Evolutionary conservation across 305 asterid genomes (phyloP).

Genomic region (Fraxinus latifolia): DNA sequence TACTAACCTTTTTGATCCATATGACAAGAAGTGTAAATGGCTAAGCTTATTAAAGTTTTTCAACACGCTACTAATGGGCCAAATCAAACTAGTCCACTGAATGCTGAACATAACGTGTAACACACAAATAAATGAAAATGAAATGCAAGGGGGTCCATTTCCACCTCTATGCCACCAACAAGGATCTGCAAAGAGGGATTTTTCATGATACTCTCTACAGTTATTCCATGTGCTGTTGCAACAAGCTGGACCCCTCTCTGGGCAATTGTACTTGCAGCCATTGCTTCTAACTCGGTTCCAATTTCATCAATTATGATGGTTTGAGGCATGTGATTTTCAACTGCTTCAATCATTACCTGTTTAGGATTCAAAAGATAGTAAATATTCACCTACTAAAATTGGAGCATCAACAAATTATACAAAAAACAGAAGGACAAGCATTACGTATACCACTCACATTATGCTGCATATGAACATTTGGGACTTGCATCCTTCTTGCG

Average conservation of each 20-base stretch:
- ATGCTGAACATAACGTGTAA: background rate
- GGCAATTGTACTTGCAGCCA: slow-evolving; percentile 97
- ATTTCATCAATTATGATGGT: slow-evolving; percentile 93
- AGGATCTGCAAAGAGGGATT: slow-evolving; percentile 90
- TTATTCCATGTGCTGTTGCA: slow-evolving; percentile 93
- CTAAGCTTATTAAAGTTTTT: background rate
- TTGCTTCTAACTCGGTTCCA: slow-evolving; percentile 93
- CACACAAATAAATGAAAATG: background rate
- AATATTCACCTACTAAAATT: slow-evolving; percentile 17
- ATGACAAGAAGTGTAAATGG: slow-evolving; percentile 1
- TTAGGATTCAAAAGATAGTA: slow-evolving; percentile 13
- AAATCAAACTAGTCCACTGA: background rate
- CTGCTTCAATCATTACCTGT: slow-evolving; percentile 99
- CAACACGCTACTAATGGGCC: background rate
- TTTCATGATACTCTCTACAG: slow-evolving; percentile 83
- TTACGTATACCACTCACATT: slow-evolving; percentile 47
- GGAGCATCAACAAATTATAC: background rate
- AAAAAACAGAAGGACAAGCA: background rate
- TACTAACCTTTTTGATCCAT: background rate
- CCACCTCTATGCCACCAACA: slow-evolving; percentile 98
- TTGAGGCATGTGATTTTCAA: slow-evolving; percentile 97
- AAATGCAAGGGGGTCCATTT: slow-evolving; percentile 14
- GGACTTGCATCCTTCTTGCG: slow-evolving; percentile 99
- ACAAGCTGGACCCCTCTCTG: slow-evolving; percentile 99
- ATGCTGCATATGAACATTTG: slow-evolving; percentile 93